Conservation (phyloP, 352 stramenopile species). For the Phytopythium mirpurense region DNA sequence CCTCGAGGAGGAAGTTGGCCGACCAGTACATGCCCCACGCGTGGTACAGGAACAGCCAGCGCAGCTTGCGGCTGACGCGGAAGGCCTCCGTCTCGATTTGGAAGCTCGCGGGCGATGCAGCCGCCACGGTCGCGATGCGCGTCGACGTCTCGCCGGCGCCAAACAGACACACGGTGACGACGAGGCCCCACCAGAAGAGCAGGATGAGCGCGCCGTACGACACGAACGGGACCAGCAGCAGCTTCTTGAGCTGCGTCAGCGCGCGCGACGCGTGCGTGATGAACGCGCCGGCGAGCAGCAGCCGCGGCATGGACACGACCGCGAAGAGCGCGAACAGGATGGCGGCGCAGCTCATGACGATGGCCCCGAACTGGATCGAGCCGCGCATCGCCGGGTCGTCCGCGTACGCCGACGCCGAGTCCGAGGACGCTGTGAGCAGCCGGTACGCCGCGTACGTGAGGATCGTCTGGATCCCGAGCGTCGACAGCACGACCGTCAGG, state of each 20-base stretch:
- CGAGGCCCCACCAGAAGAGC: constrained; percentile 66
- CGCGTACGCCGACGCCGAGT: constrained; percentile 35
- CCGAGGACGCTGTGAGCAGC: constrained; percentile 38
- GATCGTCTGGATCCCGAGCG: constrained; percentile 49
- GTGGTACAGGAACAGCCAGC: constrained; percentile 77
- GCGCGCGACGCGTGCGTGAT: constrained; percentile 73
- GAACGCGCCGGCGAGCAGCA: constrained; percentile 69
- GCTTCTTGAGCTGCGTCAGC: constrained; percentile 53
- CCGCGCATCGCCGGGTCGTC: constrained; percentile 66
- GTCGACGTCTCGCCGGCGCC: constrained; percentile 53
- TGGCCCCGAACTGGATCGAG: constrained; percentile 53
- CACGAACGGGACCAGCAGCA: constrained; percentile 68
- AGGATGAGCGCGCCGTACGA: constrained; percentile 56
- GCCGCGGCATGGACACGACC: constrained; percentile 51
- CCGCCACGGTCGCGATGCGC: constrained; percentile 53
- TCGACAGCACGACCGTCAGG: constrained; percentile 65
- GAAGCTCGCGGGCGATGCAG: constrained; percentile 35
- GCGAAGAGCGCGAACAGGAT: constrained; percentile 66
- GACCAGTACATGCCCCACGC: constrained; percentile 81
- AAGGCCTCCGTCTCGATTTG: constrained; percentile 69
- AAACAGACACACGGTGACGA: constrained; percentile 76
- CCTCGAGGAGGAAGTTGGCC: constrained; percentile 53
- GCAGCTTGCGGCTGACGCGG: constrained; percentile 48
- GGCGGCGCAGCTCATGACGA: constrained; percentile 51
- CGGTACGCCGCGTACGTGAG: constrained; percentile 64